Conservation (phyloP, 768 basidiomycete species). For the Pulveroboletus sp. region DNA sequence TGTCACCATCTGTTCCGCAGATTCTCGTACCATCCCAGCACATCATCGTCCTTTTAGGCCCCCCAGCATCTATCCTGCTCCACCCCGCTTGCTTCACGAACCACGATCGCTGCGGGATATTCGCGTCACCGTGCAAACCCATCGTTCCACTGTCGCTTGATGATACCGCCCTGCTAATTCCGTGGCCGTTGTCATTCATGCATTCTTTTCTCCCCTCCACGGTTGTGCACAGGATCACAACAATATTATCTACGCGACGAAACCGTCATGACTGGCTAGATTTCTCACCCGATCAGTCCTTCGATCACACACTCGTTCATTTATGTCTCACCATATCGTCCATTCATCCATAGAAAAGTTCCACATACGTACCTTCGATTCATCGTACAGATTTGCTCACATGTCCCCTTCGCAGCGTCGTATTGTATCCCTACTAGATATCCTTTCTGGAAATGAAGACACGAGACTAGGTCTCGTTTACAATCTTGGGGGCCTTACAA, state of each 20-base stretch:
- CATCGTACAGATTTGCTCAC: conserved; percentile 2
- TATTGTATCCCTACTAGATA: conserved; percentile 4
- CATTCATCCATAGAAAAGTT: background rate
- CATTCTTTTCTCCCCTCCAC: background rate
- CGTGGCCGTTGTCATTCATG: background rate
- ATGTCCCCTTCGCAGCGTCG: background rate
- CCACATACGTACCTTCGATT: background rate
- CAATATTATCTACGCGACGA: conserved; percentile 1
- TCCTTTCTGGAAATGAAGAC: background rate
- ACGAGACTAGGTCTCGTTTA: background rate
- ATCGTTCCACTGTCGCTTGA: conserved; percentile 4
- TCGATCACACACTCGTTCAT: conserved; percentile 1
- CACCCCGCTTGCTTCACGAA: background rate
- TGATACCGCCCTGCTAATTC: background rate
- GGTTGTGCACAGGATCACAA: conserved; percentile 14
- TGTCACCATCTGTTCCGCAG: background rate
- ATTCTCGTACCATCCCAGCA: conserved; percentile 3
- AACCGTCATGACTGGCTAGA: background rate
- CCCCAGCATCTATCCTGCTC: conserved; percentile 6
- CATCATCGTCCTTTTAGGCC: conserved; percentile 17
- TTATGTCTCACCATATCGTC: background rate
- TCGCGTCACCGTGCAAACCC: conserved; percentile 16
- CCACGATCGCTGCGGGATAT: conserved; percentile 5
- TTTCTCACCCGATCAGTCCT: background rate
- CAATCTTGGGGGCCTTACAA: no score